Conservation (phyloP, 345 rosid genomes). For the Aethionema arabicum region DNA sequence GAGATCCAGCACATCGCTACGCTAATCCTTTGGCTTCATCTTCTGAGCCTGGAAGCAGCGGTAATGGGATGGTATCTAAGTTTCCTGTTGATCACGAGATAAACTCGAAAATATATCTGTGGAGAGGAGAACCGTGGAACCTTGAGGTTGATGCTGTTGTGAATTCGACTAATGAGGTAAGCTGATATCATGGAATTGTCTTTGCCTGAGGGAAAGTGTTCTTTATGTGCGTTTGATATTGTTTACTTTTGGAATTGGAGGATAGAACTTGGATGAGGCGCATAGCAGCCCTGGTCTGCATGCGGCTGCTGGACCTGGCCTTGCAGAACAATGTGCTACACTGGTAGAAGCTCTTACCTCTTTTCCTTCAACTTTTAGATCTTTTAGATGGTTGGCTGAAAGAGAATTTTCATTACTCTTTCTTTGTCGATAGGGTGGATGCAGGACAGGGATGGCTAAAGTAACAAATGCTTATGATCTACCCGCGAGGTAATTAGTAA, state of each 20-base stretch:
- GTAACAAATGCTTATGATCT: slow-evolving; percentile 93
- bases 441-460: slow-evolving; percentile 98
- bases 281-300: slow-evolving; percentile 95
- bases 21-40: slow-evolving; percentile 69
- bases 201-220: background rate
- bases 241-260: slow-evolving; percentile 28
- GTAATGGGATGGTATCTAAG: slow-evolving; percentile 64
- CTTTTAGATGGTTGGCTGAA: background rate
- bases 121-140: slow-evolving; percentile 99
- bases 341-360: slow-evolving; percentile 46
- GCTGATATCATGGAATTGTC: slow-evolving; percentile 6
- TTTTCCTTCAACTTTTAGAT: background rate
- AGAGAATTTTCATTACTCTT: slow-evolving; percentile 1
- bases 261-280: slow-evolving; percentile 84
- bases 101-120: slow-evolving; percentile 75
- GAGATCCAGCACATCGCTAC: slow-evolving; percentile 59
- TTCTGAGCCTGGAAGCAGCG: slow-evolving; percentile 49
- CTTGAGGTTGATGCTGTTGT: slow-evolving; percentile 98
- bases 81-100: slow-evolving; percentile 88
- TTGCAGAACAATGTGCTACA: slow-evolving; percentile 87
- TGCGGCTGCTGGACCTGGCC: slow-evolving; percentile 95
- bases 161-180: slow-evolving; percentile 95
- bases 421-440: slow-evolving; percentile 75
- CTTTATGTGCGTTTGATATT: slow-evolving; percentile 13
- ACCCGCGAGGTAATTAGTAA: slow-evolving; percentile 73